Conservation (phyloP, 805 yeast species). For the Candida easanensis region DNA sequence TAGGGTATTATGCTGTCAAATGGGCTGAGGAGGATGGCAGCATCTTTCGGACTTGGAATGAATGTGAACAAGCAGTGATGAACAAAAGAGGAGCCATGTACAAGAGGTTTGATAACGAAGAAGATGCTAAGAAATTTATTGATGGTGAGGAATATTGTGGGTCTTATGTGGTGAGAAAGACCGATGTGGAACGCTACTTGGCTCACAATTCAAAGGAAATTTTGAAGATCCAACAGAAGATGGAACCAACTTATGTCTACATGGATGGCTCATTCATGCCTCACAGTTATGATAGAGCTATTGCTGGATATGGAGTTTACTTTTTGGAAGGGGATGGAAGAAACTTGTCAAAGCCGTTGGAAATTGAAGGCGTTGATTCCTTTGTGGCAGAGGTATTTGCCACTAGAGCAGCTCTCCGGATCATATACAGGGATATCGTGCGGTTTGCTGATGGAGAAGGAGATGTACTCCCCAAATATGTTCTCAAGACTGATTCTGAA, state of each 20-base stretch:
- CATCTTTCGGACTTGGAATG: slow-evolving; percentile 32
- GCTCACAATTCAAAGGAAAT: slow-evolving; percentile 5
- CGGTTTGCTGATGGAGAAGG: slow-evolving; percentile 16
- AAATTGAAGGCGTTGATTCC: slow-evolving; percentile 54
- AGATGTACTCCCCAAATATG: slow-evolving; percentile 29
- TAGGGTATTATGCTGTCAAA: slow-evolving; percentile 30
- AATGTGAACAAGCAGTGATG: slow-evolving; percentile 29
- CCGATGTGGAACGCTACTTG: slow-evolving; percentile 3
- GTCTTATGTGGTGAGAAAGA: neutral
- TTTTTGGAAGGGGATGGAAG: slow-evolving; percentile 55
- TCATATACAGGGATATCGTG: slow-evolving; percentile 35
- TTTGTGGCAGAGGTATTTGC: slow-evolving; percentile 81
- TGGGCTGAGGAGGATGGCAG: slow-evolving; percentile 25
- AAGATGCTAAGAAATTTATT: neutral
- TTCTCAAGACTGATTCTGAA: slow-evolving; percentile 66
- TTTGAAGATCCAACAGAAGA: slow-evolving; percentile 9
- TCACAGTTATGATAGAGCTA: slow-evolving; percentile 47
- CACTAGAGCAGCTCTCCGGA: slow-evolving; percentile 49
- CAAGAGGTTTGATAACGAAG: slow-evolving; percentile 37
- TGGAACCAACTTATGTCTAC: slow-evolving; percentile 37
- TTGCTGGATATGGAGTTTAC: slow-evolving; percentile 69
- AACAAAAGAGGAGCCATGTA: slow-evolving; percentile 37
- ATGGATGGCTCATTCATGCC: slow-evolving; percentile 67
- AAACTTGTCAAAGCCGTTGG: slow-evolving; percentile 54
- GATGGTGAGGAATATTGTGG: neutral